Evolutionary conservation across 2,329 filamentous ascomycete species (phyloP), one percentile per base, ranked within the genome.

Genomic region (Phyllosticta citribraziliensis): DNA sequence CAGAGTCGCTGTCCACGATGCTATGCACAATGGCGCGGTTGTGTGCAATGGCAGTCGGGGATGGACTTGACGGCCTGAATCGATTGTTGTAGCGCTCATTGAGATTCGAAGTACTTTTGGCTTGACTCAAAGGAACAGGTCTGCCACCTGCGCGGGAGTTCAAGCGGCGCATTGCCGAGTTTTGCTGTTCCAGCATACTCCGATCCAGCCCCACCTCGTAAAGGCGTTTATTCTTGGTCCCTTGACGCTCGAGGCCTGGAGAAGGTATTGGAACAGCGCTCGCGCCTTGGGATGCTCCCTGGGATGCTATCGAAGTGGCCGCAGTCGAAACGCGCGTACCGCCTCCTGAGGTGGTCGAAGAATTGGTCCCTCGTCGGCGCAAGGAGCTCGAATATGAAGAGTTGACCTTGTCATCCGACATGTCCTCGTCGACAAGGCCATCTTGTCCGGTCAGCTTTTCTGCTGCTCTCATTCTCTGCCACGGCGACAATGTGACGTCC

Each of bases 271-370:
- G 63, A 55, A 75, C 66, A 9, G 74, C 73, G 51, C 67, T 70
- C 12, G 72, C 70, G 4, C 73, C 72, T 65, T 93, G 89, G 0
- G 91, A 96, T n/a, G 86, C 84, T 57, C 73, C 72, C 65, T 93
- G 89, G 0, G 91, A 96, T n/a, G 86, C 84, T 57, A 95, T 79
- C 0, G 93, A 97, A 0, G 91, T 97, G 2, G 91, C 91, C 6
- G 91, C 89, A 1, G 92, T 96, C 0, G 93, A 97, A 60, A 84
- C 86, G 27, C 89, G 86, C 25, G 84, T 83, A 50, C 68, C 86
- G 5, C 85, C 87, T 5, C 79, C 81, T 0, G 91, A 94, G 6
- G 86, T 88, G 0, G 89, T 95, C 0, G 93, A 97, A 1, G 88
- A 94, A n/a, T 78, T 78, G 0, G 91, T 96, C 65, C 91, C 91